Percentiles rank a stretch among this genome's conserved stretches.
Conservation (phyloP, 2,329 filamentous ascomycete species). For the Alternaria sp. region DNA sequence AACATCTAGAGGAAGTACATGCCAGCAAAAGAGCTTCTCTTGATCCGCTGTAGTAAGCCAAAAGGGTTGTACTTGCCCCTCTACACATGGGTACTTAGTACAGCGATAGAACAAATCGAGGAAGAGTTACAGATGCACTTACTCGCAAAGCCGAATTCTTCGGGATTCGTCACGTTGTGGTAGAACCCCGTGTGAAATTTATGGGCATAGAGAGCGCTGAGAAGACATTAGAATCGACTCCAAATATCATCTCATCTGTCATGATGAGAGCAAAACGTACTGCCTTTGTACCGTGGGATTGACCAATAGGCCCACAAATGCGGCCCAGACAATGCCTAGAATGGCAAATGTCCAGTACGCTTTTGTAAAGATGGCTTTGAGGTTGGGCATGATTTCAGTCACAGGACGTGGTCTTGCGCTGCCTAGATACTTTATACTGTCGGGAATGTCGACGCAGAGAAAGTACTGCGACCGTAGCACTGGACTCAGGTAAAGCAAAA, state of each 20-base stretch:
- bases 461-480: background rate
- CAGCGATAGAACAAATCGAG: background rate
- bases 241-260: background rate
- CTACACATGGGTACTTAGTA: slow-evolving; percentile 50
- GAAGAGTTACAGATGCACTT: slow-evolving; percentile 17
- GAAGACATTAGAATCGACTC: background rate
- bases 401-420: background rate
- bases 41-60: slow-evolving; percentile 75
- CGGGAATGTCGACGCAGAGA: background rate
- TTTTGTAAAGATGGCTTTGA: slow-evolving; percentile 38
- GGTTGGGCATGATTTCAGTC: slow-evolving; percentile 33
- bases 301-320: slow-evolving; percentile 69
- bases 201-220: slow-evolving; percentile 84
- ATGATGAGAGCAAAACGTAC: slow-evolving; percentile 59
- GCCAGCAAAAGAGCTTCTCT: slow-evolving; percentile 86
- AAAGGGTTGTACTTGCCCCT: slow-evolving; percentile 89
- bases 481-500: background rate
- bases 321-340: slow-evolving; percentile 69
- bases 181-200: slow-evolving; percentile 75
- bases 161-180: slow-evolving; percentile 76
- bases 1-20: slow-evolving; percentile 79
- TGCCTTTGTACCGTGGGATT: slow-evolving; percentile 78
- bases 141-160: slow-evolving; percentile 88
- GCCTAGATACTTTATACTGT: background rate
- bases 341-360: slow-evolving; percentile 52